Percentiles rank a stretch among this genome's conserved stretches.
Evolutionary conservation across 495 filamentous ascomycete genomes (phyloP).

Genomic region (Hypoxylon cercidicola): DNA sequence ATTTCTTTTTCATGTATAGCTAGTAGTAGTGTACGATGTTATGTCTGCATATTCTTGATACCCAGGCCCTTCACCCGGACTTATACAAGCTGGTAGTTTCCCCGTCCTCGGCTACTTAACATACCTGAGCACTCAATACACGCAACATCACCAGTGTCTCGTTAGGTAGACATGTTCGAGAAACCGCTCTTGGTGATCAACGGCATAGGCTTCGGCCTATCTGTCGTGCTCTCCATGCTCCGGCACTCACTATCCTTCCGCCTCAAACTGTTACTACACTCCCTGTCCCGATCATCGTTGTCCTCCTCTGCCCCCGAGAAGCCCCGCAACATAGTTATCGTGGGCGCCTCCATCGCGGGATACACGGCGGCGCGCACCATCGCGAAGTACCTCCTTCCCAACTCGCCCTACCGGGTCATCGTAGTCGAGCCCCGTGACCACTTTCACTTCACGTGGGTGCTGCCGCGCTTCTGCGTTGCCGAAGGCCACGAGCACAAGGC

Average conservation of each 20-base stretch:
- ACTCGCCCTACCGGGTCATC: constrained; percentile 58
- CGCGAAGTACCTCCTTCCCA: constrained; percentile 56
- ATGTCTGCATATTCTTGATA: neutral
- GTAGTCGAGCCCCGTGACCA: constrained; percentile 68
- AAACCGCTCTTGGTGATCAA: constrained; percentile 34
- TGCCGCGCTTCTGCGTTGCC: constrained; percentile 61
- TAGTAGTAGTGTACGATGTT: too few relatives aligned
- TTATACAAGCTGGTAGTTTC: constrained; percentile 16
- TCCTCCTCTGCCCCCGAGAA: constrained; percentile 28
- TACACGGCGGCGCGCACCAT: constrained; percentile 58
- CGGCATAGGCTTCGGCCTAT: constrained; percentile 24
- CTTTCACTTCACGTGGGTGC: constrained; percentile 67
- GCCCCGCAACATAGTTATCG: constrained; percentile 60
- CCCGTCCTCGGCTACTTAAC: constrained; percentile 12
- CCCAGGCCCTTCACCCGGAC: neutral
- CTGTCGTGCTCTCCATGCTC: constrained; percentile 31
- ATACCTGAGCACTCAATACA: neutral
- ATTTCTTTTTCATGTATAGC: too few relatives aligned
- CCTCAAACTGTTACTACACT: constrained; percentile 29
- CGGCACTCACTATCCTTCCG: constrained; percentile 38
- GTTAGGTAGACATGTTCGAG: constrained; percentile 34
- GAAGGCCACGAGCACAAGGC: constrained; percentile 57
- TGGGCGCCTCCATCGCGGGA: constrained; percentile 68
- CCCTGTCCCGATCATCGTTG: constrained; percentile 25
- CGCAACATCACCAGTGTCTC: neutral